These are phyloP conservation scores for Peronosclerospora sorghi DNA, from an alignment of 352 stramenopile species.

Conservation along the genomic window DNA sequence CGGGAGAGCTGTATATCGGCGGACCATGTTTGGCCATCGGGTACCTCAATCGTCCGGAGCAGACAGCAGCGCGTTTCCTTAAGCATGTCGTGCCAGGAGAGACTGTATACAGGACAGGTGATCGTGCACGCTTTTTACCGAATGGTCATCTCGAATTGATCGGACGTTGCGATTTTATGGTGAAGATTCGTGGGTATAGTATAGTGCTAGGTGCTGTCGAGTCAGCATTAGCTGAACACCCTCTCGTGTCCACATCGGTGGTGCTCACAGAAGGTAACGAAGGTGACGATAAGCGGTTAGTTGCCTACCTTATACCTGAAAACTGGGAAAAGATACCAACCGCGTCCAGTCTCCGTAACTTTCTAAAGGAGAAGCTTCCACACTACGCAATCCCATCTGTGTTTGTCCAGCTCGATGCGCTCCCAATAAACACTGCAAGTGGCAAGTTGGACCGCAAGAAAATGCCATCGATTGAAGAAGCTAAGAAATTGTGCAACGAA, in stretches of 20 bases:
- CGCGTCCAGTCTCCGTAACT: constrained; percentile 47
- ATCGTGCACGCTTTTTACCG: constrained; percentile 83
- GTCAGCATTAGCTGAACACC: constrained; percentile 79
- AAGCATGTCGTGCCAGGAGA: constrained; percentile 48
- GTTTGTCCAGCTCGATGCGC: constrained; percentile 70
- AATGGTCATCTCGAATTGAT: constrained; percentile 89
- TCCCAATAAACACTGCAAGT: constrained; percentile 79
- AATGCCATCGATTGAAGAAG: constrained; percentile 62
- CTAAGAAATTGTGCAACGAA: constrained; percentile 52
- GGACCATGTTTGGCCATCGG: constrained; percentile 77
- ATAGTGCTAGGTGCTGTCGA: constrained; percentile 89
- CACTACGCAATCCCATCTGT: constrained; percentile 78
- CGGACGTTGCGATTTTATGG: constrained; percentile 91
- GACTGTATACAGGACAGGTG: constrained; percentile 87
- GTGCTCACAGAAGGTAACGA: constrained; percentile 84
- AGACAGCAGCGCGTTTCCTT: constrained; percentile 72
- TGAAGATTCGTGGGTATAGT: constrained; percentile 93
- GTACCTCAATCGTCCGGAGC: constrained; percentile 71
- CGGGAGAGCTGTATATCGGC: constrained; percentile 79
- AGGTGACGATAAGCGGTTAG: constrained; percentile 83
- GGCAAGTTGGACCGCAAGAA: constrained; percentile 87
- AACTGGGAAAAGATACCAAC: constrained; percentile 57
- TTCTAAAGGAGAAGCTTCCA: constrained; percentile 64
- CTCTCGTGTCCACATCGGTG: constrained; percentile 76
- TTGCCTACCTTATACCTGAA: constrained; percentile 86